Base-by-base conservation (phyloP, 257 asterid genomes). In the Thymus mandschuricus region DNA sequence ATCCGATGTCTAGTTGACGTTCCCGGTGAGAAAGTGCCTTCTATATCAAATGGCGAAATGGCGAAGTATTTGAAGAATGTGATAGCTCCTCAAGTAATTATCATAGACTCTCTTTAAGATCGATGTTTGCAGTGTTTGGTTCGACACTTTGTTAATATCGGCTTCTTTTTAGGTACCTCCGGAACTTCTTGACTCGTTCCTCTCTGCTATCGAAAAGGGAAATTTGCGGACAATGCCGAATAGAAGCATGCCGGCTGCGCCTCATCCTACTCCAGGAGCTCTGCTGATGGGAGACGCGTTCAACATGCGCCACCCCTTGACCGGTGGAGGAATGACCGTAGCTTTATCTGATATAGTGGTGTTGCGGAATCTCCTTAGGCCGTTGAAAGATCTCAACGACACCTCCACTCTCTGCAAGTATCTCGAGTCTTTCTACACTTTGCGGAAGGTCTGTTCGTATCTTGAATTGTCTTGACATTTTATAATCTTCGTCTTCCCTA, bases 241-340 rank as follows among this genome's bases (percentile, higher is more conserved):
- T 77, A 83, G 87, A 72, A 83, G 87, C 83, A 83, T 83, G 87
- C 87, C 87, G 6, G 87, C 87, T n/a, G 80, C 81, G 1, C 87
- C 87, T 46, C 87, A 83, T 61, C 87, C 87, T 0, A 83, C 87
- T 60, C 85, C 85, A 0, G 87, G 87, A 35, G 87, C 87, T 60
- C 70, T 83, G 79, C 87, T 83, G 51, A 83, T 83, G 87, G 87
- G 87, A 11, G 87, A 83, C 15, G 87, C 87, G 33, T 83, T 83
- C 76, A 83, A 83, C 81, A 83, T 83, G 85, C 87, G 85, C 51
- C 87, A 83, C 66, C 87, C 87, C 4, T 80, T 83, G 80, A 83
- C 87, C 0, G 87, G 87, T 43, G 87, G 87, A 35, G 87, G 87
- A 69, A 83, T 83, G 87, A 83, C 87, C 0, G 87, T 83, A 1